Evolutionary conservation across 169 alveolate genomes (phyloP), one percentile per base, ranked within the genome.

Genomic region (Plasmodium vivax): DNA sequence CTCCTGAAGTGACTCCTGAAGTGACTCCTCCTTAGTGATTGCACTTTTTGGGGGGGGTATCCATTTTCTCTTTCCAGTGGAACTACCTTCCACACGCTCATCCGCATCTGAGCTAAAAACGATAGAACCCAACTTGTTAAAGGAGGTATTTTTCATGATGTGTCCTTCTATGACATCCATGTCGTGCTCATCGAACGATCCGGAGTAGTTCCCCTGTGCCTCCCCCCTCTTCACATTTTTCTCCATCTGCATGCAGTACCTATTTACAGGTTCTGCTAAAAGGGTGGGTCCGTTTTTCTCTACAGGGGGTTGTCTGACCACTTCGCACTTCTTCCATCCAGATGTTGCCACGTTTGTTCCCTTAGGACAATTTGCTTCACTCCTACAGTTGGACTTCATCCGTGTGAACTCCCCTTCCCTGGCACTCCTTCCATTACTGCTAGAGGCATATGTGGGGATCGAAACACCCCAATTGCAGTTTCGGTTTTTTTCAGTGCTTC

Each of bases 51-150:
- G 62, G 62, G 62, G 62, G 0, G 27, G 5, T 51, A 12, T 8
- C 62, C 62, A 51, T 51, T 51, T 51, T 51, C 62, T 16, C 62
- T 12, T 51, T 51, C 62, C 62, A 51, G 2, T 0, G 27, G 9
- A 51, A 3, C 62, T 51, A 51, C 3, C 62, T 1, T 83, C 23
- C 30, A 36, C 23, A 32, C 30, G 30, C 41, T 88, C 75, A 30
- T 10, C 23, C 56, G 6, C 75, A 51, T 56, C 75, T 19, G 83
- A 58, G 72, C 83, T 80, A 9, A 85, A 23, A 14, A 43, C 30
- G 32, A 19, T 32, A 6, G 72, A 80, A 23, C 16, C 41, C 27
- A 88, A 88, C n/a, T 88, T 88, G 7, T 80, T 71, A 30, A 88
- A 79, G 41, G 81, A 62, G 47, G 51, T 34, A 36, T 88, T 36